phyloP scores from a whole-genome alignment of 2,329 filamentous ascomycete species.

The Arachnomyces sp. region DNA sequence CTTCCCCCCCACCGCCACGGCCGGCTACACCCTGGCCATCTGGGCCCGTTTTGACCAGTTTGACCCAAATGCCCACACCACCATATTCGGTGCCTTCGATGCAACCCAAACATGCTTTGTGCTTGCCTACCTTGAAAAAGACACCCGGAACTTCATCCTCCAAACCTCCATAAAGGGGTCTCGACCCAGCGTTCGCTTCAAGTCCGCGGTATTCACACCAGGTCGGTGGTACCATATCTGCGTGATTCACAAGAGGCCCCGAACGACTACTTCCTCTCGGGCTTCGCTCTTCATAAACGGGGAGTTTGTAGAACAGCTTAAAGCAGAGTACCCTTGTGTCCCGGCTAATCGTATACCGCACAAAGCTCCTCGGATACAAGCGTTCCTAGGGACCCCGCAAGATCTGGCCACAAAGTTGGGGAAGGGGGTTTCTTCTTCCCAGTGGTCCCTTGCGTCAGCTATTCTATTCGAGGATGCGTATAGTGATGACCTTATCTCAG shows the following conservation, averaged over 20 bases:
- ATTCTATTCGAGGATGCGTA: constrained; percentile 80
- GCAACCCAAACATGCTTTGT: constrained; percentile 86
- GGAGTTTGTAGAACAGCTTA: constrained; percentile 85
- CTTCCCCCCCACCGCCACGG: constrained; percentile 72
- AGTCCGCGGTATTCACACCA: constrained; percentile 66
- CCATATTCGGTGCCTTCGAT: constrained; percentile 92
- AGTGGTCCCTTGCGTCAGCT: constrained; percentile 83
- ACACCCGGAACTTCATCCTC: constrained; percentile 87
- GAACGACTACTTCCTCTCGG: constrained; percentile 65
- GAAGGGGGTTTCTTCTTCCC: constrained; percentile 62
- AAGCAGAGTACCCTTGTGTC: constrained; percentile 74
- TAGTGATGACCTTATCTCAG: constrained; percentile 84
- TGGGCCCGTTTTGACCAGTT: constrained; percentile 88
- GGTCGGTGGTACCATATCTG: constrained; percentile 88
- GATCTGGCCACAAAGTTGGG: constrained; percentile 73
- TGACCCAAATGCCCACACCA: constrained; percentile 78
- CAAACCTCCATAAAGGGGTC: constrained; percentile 86
- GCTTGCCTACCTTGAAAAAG: constrained; percentile 85
- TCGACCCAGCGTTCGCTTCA: constrained; percentile 87
- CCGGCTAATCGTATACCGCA: constrained; percentile 55
- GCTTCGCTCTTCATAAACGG: constrained; percentile 87
- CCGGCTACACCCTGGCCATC: constrained; percentile 78
- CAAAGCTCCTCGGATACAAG: constrained; percentile 59
- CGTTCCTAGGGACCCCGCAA: constrained; percentile 85
- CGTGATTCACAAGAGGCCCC: constrained; percentile 72